Evolutionary conservation across 83 land plant species (phyloP).

Genomic region (Picea engelmannii): DNA sequence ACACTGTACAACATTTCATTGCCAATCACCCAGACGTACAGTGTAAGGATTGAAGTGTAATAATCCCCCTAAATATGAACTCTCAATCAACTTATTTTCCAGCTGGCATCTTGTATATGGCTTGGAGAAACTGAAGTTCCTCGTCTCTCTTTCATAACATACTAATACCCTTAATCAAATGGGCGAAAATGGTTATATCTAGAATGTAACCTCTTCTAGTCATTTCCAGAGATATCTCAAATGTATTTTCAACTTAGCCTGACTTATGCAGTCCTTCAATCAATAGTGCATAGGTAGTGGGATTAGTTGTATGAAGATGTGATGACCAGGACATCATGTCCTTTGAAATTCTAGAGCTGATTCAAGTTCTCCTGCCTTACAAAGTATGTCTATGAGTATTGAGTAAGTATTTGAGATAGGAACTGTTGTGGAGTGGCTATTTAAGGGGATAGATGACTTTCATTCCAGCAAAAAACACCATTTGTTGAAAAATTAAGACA

Average conservation of each 20-base stretch:
- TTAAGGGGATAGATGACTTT: too few relatives aligned
- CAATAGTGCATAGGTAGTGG: constrained; percentile 26
- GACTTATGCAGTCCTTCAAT: constrained; percentile 52
- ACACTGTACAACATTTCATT: too few relatives aligned
- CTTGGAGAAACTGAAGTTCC: constrained; percentile 50
- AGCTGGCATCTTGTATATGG: constrained; percentile 40
- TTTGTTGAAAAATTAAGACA: too few relatives aligned
- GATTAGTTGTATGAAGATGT: constrained; percentile 9
- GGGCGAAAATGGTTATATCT: constrained; percentile 29
- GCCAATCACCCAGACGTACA: too few relatives aligned
- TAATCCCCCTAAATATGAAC: too few relatives aligned
- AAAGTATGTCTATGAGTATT: constrained; percentile 51
- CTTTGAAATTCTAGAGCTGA: constrained; percentile 49
- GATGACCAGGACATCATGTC: constrained; percentile 33
- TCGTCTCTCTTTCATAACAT: constrained; percentile 47
- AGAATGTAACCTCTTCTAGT: constrained; percentile 32
- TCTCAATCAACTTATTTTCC: too few relatives aligned
- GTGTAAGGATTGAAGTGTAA: too few relatives aligned
- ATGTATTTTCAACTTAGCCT: constrained; percentile 45
- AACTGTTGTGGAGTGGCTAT: constrained; percentile 4
- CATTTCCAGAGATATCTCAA: constrained; percentile 56
- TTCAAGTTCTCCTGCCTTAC: constrained; percentile 59
- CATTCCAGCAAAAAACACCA: too few relatives aligned
- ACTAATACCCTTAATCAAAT: constrained; percentile 56
- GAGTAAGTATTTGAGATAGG: constrained; percentile 47